These are phyloP conservation scores for Drechslera avenae DNA, from an alignment of 2,329 filamentous ascomycete genomes.

Conservation along the genomic window DNA sequence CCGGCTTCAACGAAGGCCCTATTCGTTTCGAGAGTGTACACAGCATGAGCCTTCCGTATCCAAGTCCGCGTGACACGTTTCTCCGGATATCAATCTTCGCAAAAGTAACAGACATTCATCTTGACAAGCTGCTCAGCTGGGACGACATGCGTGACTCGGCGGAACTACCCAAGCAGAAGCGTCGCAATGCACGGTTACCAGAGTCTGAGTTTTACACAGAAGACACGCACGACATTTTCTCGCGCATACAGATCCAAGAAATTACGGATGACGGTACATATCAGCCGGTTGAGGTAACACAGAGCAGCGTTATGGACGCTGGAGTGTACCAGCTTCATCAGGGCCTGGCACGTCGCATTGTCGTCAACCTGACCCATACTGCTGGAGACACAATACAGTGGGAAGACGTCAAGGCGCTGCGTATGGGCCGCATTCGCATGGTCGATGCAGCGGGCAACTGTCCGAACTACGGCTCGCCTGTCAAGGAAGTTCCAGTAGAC, in stretches of 20 bases:
- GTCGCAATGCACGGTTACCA: slow-evolving; percentile 72
- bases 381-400: slow-evolving; percentile 87
- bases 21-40: slow-evolving; percentile 97
- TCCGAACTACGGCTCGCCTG: slow-evolving; percentile 73
- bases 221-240: slow-evolving; percentile 91
- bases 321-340: slow-evolving; percentile 96
- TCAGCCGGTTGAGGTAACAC: slow-evolving; percentile 87
- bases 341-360: slow-evolving; percentile 85
- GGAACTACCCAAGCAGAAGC: slow-evolving; percentile 61
- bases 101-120: slow-evolving; percentile 86
- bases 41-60: slow-evolving; percentile 91
- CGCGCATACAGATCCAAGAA: slow-evolving; percentile 85
- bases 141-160: slow-evolving; percentile 91
- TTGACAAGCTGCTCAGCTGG: slow-evolving; percentile 97
- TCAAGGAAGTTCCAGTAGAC: slow-evolving; percentile 76
- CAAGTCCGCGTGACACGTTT: slow-evolving; percentile 73
- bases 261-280: slow-evolving; percentile 91
- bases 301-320: slow-evolving; percentile 80
- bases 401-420: slow-evolving; percentile 78
- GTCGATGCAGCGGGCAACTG: slow-evolving; percentile 85
- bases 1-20: slow-evolving; percentile 88
- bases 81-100: slow-evolving; percentile 91
- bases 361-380: slow-evolving; percentile 87
- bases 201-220: slow-evolving; percentile 93
- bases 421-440: slow-evolving; percentile 80